A percentile compares a stretch with the other conserved stretches of the same genome.
phyloP scores from a whole-genome alignment of 2,329 filamentous ascomycete species.

The Rhexocercosporidium sp. region DNA sequence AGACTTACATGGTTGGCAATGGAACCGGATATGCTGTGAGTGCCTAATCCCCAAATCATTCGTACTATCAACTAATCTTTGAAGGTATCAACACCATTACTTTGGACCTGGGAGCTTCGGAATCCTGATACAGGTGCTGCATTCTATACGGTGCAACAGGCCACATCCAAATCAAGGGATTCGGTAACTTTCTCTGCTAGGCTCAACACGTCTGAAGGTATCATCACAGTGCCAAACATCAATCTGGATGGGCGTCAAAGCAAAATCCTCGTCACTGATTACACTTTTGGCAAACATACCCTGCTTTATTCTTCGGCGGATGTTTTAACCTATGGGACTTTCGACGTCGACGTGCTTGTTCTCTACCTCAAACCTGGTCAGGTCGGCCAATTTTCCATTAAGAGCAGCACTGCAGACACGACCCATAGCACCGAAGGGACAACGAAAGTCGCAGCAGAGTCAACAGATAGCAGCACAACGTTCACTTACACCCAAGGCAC shows the following conservation, averaged over 20 bases:
- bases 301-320: constrained; percentile 58
- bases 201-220: constrained; percentile 53
- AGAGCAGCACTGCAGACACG: constrained; percentile 42
- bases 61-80: constrained; percentile 6
- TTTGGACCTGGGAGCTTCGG: constrained; percentile 57
- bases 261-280: constrained; percentile 60
- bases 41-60: not conserved
- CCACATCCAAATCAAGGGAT: constrained; percentile 49
- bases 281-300: constrained; percentile 51
- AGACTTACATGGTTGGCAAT: constrained; percentile 60
- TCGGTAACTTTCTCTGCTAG: constrained; percentile 53
- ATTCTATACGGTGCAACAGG: constrained; percentile 57
- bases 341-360: constrained; percentile 52
- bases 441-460: constrained; percentile 43
- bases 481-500: constrained; percentile 54
- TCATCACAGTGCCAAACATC: constrained; percentile 50
- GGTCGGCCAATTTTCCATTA: constrained; percentile 55
- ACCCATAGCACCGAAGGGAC: constrained; percentile 49
- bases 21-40: constrained; percentile 53
- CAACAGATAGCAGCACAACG: constrained; percentile 39
- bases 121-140: constrained; percentile 55
- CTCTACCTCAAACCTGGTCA: constrained; percentile 56
- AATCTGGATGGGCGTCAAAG: constrained; percentile 57
- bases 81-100: constrained; percentile 43
- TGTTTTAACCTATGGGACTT: constrained; percentile 53